These are phyloP conservation scores for Ophiostoma ips DNA, from an alignment of 2,329 filamentous ascomycete genomes.

Conservation along the genomic window DNA sequence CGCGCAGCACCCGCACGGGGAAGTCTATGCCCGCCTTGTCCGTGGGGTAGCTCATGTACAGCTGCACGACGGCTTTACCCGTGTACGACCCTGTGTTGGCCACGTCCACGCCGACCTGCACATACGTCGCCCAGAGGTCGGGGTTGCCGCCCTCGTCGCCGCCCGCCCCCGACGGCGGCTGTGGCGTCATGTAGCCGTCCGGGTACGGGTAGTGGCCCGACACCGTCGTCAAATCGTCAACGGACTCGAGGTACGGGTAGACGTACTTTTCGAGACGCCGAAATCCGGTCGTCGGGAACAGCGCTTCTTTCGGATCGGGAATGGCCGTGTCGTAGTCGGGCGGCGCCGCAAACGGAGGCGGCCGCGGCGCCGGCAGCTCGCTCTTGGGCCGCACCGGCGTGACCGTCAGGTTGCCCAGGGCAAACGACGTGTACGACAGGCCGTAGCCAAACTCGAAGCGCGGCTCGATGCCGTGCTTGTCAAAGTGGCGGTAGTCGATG, in stretches of 20 bases:
- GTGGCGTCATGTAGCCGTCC: slow-evolving; percentile 36
- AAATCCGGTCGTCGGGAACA: slow-evolving; percentile 42
- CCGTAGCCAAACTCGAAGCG: slow-evolving; percentile 81
- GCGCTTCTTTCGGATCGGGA: slow-evolving; percentile 38
- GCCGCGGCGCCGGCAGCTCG: slow-evolving; percentile 24
- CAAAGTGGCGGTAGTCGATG: slow-evolving; percentile 82
- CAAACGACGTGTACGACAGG: slow-evolving; percentile 65
- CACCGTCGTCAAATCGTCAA: slow-evolving; percentile 29
- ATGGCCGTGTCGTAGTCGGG: slow-evolving; percentile 41
- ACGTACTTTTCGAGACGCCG: slow-evolving; percentile 54
- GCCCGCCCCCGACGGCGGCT: slow-evolving; percentile 46
- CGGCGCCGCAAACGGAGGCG: slow-evolving; percentile 29
- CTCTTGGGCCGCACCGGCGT: slow-evolving; percentile 32
- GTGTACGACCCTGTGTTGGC: slow-evolving; percentile 35
- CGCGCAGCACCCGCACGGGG: slow-evolving; percentile 46
- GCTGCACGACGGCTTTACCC: slow-evolving; percentile 32
- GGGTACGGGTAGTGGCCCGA: slow-evolving; percentile 33
- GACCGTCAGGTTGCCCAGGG: slow-evolving; percentile 41
- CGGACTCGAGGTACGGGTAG: slow-evolving; percentile 52
- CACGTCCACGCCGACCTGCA: slow-evolving; percentile 35
- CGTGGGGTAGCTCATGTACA: slow-evolving; percentile 34
- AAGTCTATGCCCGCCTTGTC: slow-evolving; percentile 11
- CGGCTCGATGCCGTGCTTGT: slow-evolving; percentile 58
- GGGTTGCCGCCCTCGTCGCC: slow-evolving; percentile 57
- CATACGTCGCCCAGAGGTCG: slow-evolving; percentile 44